Evolutionary conservation across 441 rosid genomes (phyloP), one percentile per base, ranked within the genome.

Genomic region (Pelargonium myrrhifolium): DNA sequence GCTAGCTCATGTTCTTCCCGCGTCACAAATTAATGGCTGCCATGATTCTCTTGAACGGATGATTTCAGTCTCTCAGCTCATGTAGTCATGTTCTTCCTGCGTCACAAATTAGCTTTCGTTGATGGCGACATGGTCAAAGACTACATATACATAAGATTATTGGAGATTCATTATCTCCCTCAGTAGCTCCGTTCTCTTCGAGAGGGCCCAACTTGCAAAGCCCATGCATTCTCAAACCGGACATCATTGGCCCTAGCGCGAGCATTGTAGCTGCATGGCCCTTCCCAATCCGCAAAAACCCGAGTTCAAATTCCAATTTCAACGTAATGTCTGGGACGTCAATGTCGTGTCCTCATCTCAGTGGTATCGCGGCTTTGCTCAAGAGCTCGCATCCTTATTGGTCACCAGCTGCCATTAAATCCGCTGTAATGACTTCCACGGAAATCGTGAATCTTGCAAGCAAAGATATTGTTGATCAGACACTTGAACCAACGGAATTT

Each of bases 241-340:
- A 83, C 76, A 76, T 87, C 15, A 68, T 76, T n/a, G 80, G 83
- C 6, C 86, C 85, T 0, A 80, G 82, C 0, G 75, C 75, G 61
- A 83, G 70, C 69, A 77, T 83, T 71, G 62, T 87, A 64, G 86
- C 83, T 3, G 86, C 84, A n/a, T 79, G 84, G 86, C 79, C 81
- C 0, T 75, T 75, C 72, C 76, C 84, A 58, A 65, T 82, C 5
- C 72, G 75, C 69, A 73, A 71, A 18, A 69, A 47, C 12, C 74
- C 79, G 1, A 72, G 62, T 20, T 55, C 79, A 39, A 76, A 65
- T 59, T 71, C 70, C 26, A 74, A 73, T 12, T 76, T 80, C 77
- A 81, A 79, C 47, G 59, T 82, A n/a, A 58, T 75, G 17, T 82
- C 83, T 0, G 85, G 85, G 28, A 77, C 82, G 3, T 82, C 85